These are phyloP conservation scores for Calonectria fujianensis DNA, from an alignment of 2,329 filamentous ascomycete genomes.

Conservation along the genomic window DNA sequence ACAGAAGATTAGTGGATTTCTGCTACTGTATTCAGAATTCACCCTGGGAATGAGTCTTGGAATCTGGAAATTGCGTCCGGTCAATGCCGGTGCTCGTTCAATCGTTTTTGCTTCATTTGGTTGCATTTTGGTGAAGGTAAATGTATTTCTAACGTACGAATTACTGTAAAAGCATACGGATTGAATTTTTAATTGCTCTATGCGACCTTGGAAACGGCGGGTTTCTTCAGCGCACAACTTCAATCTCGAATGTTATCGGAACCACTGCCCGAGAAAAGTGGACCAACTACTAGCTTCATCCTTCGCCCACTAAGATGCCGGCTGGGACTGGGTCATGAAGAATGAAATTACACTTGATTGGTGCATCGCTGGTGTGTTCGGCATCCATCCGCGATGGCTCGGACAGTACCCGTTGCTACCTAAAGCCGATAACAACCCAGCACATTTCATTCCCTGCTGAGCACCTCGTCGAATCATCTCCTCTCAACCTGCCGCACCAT, in stretches of 20 bases:
- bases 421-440: neutral
- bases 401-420: conserved; percentile 3
- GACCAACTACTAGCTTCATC: neutral
- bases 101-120: neutral
- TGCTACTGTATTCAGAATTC: neutral
- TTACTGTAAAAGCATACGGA: neutral
- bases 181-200: neutral
- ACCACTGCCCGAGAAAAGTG: neutral
- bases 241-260: neutral
- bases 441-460: neutral
- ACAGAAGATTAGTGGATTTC: neutral
- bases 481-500: neutral
- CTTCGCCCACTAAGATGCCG: neutral
- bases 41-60: neutral
- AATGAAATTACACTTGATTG: neutral
- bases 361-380: neutral
- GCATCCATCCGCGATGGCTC: neutral
- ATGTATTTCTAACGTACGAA: neutral
- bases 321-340: neutral
- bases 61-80: neutral
- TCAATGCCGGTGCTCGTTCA: neutral
- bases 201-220: neutral
- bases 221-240: neutral
- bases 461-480: neutral
- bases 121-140: neutral